Percentiles rank a stretch among this genome's conserved stretches.
Evolutionary conservation across 768 basidiomycete genomes (phyloP).

Genomic region (Phlebiopsis gigantea): DNA sequence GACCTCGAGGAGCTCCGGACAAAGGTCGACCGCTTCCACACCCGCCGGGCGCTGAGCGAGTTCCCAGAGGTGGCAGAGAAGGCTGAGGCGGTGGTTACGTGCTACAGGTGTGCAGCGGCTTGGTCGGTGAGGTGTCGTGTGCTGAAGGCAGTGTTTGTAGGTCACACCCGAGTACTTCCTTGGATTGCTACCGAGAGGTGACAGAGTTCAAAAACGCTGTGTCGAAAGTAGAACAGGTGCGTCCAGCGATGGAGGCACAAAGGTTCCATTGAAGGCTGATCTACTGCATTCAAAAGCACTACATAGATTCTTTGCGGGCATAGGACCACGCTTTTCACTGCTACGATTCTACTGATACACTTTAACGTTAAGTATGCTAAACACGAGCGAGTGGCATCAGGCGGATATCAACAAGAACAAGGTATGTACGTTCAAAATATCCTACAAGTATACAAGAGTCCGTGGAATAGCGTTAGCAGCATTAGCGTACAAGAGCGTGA

Average conservation of each 20-base stretch:
- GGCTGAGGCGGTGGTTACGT: conserved; percentile 59
- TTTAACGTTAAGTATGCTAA: background rate
- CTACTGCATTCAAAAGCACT: conserved; percentile 61
- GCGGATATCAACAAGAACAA: background rate
- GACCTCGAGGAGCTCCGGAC: conserved; percentile 71
- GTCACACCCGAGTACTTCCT: conserved; percentile 42
- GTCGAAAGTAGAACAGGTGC: conserved; percentile 62
- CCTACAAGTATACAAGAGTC: background rate
- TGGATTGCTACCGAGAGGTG: conserved; percentile 77
- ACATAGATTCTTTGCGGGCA: conserved; percentile 47
- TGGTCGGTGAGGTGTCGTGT: background rate
- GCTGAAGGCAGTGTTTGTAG: conserved; percentile 16
- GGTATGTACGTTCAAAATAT: conserved; percentile 1
- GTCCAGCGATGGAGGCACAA: conserved; percentile 10
- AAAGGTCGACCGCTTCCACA: conserved; percentile 69
- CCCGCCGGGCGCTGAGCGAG: conserved; percentile 46
- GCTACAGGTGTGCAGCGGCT: conserved; percentile 56
- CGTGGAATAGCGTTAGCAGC: background rate
- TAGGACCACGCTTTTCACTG: background rate
- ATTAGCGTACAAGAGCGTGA: background rate
- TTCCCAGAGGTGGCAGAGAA: conserved; percentile 52
- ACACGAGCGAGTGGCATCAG: background rate
- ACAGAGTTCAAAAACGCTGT: conserved; percentile 65
- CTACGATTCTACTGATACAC: background rate
- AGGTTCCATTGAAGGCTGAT: conserved; percentile 7